Conservation (phyloP, 257 asterid species). For the Nicotiana attenuata region DNA sequence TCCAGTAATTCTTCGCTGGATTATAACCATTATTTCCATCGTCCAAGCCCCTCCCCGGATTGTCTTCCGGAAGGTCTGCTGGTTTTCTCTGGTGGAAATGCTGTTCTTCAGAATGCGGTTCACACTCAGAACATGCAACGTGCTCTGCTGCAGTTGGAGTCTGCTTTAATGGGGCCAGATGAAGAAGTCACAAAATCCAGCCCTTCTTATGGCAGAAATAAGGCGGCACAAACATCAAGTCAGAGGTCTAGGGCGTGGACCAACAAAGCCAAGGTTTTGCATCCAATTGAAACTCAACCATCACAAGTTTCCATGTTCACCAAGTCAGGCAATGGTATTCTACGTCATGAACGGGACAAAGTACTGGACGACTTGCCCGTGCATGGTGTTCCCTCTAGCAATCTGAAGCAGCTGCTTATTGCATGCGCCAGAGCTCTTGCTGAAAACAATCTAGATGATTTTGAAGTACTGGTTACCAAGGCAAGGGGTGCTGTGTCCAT, state of each 20-base stretch:
- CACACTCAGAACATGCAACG: constrained; percentile 37
- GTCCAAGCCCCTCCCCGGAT: constrained; percentile 31
- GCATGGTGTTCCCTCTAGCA: not conserved
- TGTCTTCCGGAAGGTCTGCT: constrained; percentile 30
- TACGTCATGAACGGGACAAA: not conserved
- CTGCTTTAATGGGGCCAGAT: constrained; percentile 15
- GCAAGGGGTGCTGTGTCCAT: constrained; percentile 46
- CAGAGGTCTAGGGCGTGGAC: constrained; percentile 1
- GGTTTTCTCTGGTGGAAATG: constrained; percentile 19
- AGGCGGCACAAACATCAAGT: not conserved
- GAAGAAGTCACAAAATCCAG: not conserved
- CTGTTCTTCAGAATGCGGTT: constrained; percentile 27
- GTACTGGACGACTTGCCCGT: not conserved
- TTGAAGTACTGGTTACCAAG: constrained; percentile 3
- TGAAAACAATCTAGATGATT: constrained; percentile 10
- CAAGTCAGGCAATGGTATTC: not conserved
- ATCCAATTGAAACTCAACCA: not conserved
- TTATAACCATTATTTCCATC: constrained; percentile 36
- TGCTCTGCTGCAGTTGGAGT: constrained; percentile 31
- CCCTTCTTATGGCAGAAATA: not conserved
- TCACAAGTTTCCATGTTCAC: not conserved
- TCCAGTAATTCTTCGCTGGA: constrained; percentile 57
- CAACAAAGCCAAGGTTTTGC: not conserved
- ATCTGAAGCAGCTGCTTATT: constrained; percentile 12
- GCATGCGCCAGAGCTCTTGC: constrained; percentile 13